These are phyloP conservation scores for Ophiostoma sp. DNA, from an alignment of 2,329 filamentous ascomycete species.

Conservation along the genomic window DNA sequence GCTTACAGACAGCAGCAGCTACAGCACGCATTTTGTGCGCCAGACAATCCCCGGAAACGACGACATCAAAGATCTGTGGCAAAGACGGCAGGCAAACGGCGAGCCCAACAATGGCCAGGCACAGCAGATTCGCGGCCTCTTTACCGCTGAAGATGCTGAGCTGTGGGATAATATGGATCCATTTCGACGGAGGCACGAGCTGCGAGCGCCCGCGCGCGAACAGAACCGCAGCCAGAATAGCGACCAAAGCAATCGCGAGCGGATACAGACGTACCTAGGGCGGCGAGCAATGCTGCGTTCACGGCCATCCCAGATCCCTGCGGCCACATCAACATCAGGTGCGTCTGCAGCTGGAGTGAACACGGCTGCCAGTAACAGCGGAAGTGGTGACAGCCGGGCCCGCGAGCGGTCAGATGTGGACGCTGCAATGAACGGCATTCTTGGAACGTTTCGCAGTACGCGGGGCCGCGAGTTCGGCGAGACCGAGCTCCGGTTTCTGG, in stretches of 20 bases:
- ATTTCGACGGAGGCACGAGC: conserved; percentile 11
- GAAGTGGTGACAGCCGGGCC: conserved; percentile 21
- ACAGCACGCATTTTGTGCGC: conserved; percentile 51
- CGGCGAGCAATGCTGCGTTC: conserved; percentile 19
- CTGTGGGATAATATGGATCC: conserved; percentile 51
- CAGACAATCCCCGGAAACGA: conserved; percentile 15
- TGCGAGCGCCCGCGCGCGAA: conserved; percentile 1
- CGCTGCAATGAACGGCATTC: conserved; percentile 39
- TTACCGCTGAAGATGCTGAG: conserved; percentile 28
- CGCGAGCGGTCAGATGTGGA: conserved; percentile 37
- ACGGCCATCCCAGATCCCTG: conserved; percentile 13
- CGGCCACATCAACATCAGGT: background rate
- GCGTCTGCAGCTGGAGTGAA: background rate
- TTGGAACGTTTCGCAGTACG: conserved; percentile 36
- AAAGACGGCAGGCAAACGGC: conserved; percentile 37
- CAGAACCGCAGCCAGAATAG: background rate
- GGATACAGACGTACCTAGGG: conserved; percentile 11
- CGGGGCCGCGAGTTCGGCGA: conserved; percentile 30
- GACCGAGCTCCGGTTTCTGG: conserved; percentile 23
- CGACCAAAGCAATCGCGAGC: background rate
- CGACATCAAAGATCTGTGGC: conserved; percentile 42
- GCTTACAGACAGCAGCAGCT: conserved; percentile 52
- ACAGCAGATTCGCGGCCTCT: conserved; percentile 32
- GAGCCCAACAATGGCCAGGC: conserved; percentile 30
- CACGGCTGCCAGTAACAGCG: background rate